A percentile compares a stretch with the other conserved stretches of the same genome.
Conservation (phyloP, 192 early-diverging fungal species). For the Podila horticola region DNA sequence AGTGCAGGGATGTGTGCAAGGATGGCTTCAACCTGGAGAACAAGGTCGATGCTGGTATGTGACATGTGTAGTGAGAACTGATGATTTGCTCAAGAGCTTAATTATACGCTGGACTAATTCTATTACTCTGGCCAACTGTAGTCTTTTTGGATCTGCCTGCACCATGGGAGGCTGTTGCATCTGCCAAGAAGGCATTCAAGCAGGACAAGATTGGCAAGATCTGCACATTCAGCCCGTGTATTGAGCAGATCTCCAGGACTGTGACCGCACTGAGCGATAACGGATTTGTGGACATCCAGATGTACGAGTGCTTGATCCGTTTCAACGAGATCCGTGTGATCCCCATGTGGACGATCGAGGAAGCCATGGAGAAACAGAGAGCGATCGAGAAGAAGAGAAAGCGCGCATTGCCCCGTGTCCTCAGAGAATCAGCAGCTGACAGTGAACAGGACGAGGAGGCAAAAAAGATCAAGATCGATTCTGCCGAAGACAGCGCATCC, state of each 20-base stretch:
- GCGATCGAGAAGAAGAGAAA: conserved; percentile 56
- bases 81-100: too few relatives aligned
- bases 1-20: conserved; percentile 89
- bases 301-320: conserved; percentile 94
- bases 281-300: conserved; percentile 78
- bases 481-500: conserved; percentile 9
- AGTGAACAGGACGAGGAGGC: conserved; percentile 21
- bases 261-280: conserved; percentile 79
- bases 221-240: conserved; percentile 95
- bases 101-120: background rate
- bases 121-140: background rate
- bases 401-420: conserved; percentile 21
- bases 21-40: conserved; percentile 84
- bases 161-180: conserved; percentile 92
- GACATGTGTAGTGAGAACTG: background rate
- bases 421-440: conserved; percentile 10
- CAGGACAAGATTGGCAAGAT: conserved; percentile 84
- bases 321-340: conserved; percentile 77
- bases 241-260: conserved; percentile 93
- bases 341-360: conserved; percentile 69
- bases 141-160: conserved; percentile 97
- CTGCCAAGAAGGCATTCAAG: conserved; percentile 89
- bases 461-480: conserved; percentile 19
- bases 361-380: conserved; percentile 63
- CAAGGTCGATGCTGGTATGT: conserved; percentile 77